Conservation (phyloP, 1,139 yeast genomes). For the Eremothecium sinecaudum region DNA sequence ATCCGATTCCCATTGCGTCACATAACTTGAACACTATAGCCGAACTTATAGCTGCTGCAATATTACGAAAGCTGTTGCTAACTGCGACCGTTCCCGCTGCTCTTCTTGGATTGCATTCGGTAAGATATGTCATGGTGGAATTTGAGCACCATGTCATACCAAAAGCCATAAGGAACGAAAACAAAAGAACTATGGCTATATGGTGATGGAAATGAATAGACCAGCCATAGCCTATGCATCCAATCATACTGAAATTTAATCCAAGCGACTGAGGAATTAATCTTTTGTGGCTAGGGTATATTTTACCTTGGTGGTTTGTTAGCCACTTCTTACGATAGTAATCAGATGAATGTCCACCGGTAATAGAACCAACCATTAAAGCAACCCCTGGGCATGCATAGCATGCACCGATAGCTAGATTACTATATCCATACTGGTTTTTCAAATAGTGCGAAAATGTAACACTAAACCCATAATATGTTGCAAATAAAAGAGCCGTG, state of each 20-base stretch:
- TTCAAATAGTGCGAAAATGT: slow-evolving; percentile 40
- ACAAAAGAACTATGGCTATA: slow-evolving; percentile 37
- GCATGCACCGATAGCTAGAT: slow-evolving; percentile 37
- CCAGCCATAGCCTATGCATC: slow-evolving; percentile 51
- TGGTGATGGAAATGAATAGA: slow-evolving; percentile 38
- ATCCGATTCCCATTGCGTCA: slow-evolving; percentile 43
- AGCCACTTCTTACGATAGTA: slow-evolving; percentile 27
- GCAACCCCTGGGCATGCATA: slow-evolving; percentile 49
- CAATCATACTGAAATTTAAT: slow-evolving; percentile 37
- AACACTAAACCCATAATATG: slow-evolving; percentile 47
- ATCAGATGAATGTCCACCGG: slow-evolving; percentile 46
- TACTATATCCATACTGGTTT: slow-evolving; percentile 33
- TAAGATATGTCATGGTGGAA: slow-evolving; percentile 47
- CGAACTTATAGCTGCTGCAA: slow-evolving; percentile 49
- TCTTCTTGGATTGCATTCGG: slow-evolving; percentile 44
- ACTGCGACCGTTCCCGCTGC: slow-evolving; percentile 51
- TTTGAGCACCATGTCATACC: slow-evolving; percentile 55
- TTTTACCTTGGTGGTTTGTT: slow-evolving; percentile 19
- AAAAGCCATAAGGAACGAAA: slow-evolving; percentile 41
- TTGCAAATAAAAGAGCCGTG: slow-evolving; percentile 45
- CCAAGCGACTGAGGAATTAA: slow-evolving; percentile 41
- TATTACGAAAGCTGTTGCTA: slow-evolving; percentile 46
- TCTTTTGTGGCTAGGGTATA: slow-evolving; percentile 38
- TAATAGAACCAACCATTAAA: slow-evolving; percentile 41
- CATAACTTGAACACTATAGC: slow-evolving; percentile 38